Percentiles rank a stretch among this genome's conserved stretches.
These are phyloP conservation scores for Oryza meyeriana DNA, from an alignment of 176 grass and related monocot species.

Conservation along the genomic window DNA sequence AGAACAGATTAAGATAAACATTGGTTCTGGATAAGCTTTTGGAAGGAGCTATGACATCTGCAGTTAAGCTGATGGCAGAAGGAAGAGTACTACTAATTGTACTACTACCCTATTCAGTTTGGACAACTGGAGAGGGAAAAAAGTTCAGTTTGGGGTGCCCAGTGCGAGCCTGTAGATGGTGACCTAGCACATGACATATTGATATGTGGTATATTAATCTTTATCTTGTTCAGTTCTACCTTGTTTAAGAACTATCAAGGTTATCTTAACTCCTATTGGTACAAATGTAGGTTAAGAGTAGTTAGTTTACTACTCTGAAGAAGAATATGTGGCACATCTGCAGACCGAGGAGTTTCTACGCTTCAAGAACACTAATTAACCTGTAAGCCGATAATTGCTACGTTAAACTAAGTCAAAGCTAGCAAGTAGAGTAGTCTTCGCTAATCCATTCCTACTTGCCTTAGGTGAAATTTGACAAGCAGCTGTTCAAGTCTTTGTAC, in stretches of 20 bases:
- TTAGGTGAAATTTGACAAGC: conserved; percentile 3
- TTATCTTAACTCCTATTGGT: neutral
- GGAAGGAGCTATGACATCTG: conserved; percentile 4
- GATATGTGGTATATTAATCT: neutral
- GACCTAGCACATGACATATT: conserved; percentile 1
- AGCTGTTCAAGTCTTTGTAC: neutral
- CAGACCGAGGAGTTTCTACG: neutral
- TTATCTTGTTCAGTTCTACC: neutral
- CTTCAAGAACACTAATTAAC: neutral
- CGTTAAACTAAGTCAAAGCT: neutral
- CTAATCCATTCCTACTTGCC: neutral
- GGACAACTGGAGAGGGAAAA: neutral
- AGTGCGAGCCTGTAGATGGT: neutral
- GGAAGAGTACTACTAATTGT: neutral
- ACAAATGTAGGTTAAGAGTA: neutral
- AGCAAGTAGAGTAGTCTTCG: neutral
- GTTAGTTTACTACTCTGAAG: neutral
- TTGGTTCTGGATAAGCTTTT: conserved; percentile 6
- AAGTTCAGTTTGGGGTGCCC: neutral
- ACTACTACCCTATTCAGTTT: neutral
- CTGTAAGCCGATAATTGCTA: neutral
- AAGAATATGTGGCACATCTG: neutral
- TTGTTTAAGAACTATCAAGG: neutral
- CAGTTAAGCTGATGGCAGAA: conserved; percentile 12
- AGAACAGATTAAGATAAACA: neutral